A percentile compares a stretch with the other conserved stretches of the same genome.
Conservation (phyloP, 176 grass and related monocot species). For the Calamus simplicifolius region DNA sequence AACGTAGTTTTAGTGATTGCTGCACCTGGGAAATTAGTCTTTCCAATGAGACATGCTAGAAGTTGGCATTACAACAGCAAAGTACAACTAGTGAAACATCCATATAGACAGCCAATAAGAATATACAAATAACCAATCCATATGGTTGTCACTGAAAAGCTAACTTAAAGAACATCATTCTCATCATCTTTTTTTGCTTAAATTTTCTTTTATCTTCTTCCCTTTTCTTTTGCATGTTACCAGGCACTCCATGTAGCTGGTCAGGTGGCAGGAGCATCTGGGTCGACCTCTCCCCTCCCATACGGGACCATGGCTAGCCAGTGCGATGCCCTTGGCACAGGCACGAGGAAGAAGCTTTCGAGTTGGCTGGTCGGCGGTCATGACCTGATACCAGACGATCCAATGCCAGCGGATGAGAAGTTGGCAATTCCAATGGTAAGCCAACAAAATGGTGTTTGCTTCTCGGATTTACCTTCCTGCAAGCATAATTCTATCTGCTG, state of each 20-base stretch:
- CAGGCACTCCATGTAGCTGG: slow-evolving; percentile 96
- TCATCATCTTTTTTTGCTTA: neutral
- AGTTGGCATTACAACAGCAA: no score
- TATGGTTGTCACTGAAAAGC: no score
- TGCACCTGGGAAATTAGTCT: no score
- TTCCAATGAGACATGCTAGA: no score
- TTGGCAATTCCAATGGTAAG: slow-evolving; percentile 52
- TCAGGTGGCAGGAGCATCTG: slow-evolving; percentile 80
- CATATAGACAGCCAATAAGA: no score
- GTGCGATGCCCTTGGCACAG: slow-evolving; percentile 82
- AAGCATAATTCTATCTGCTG: neutral
- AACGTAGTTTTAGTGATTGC: no score
- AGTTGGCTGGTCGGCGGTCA: slow-evolving; percentile 84
- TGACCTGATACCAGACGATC: slow-evolving; percentile 39
- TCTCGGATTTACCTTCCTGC: no score
- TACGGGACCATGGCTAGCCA: slow-evolving; percentile 87
- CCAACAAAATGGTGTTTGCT: neutral
- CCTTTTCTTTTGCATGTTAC: slow-evolving; percentile 12
- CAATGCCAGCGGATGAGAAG: slow-evolving; percentile 16
- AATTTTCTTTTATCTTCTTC: neutral
- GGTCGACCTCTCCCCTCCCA: slow-evolving; percentile 85
- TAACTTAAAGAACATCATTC: no score
- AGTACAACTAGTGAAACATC: no score
- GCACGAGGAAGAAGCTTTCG: slow-evolving; percentile 84
- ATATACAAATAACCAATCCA: no score